Evolutionary conservation across 495 filamentous ascomycete species (phyloP), one percentile per base, ranked within the genome.

Genomic region (Annulohypoxylon maeteangense): DNA sequence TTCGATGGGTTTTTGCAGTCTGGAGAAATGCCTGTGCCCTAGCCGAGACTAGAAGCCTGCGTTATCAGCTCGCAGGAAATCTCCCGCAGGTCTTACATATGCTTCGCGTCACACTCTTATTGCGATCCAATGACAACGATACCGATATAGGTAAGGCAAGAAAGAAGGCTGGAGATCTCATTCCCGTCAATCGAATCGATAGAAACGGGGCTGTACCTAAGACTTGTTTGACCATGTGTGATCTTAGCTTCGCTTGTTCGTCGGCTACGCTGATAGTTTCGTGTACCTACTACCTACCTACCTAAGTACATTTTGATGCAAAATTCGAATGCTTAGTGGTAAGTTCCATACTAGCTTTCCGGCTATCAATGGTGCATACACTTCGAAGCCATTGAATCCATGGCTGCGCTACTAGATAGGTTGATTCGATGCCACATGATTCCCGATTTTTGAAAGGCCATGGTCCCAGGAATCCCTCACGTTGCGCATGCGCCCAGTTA

Each of bases 401-500:
- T 68, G 54, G 42, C 47, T 40, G 56, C 55, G 64, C 38, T 63
- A 55, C 34, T 63, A 57, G 22, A 60, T 65, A 67, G 58, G 31
- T 66, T 23, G 47, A 29, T 45, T 34, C 25, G 25, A 61, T 68
- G 32, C 56, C 65, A 68, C 65, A 68, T 65, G 70, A 68, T 73
- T 66, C 50, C 61, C 70, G 32, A 68, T 38, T 62, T 58, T 68
- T 53, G 70, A 73, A 42, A 16, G 29, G 42, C 56, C 55, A 65
- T 65, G 47, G 48, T 22, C 65, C 65, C 65, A 72, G 55, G 70
- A 72, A 68, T 65, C 38, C 44, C 38, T 74, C 71, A 74, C 67
- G 67, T 74, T 74, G 71, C 32, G 38, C 71, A 63, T 64, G 71
- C 53, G 67, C 71, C 27, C 42, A 23, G 14, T 5, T 61, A 27